Base-by-base conservation (phyloP, 495 filamentous ascomycete species). In the Chaetomium fimeti region DNA sequence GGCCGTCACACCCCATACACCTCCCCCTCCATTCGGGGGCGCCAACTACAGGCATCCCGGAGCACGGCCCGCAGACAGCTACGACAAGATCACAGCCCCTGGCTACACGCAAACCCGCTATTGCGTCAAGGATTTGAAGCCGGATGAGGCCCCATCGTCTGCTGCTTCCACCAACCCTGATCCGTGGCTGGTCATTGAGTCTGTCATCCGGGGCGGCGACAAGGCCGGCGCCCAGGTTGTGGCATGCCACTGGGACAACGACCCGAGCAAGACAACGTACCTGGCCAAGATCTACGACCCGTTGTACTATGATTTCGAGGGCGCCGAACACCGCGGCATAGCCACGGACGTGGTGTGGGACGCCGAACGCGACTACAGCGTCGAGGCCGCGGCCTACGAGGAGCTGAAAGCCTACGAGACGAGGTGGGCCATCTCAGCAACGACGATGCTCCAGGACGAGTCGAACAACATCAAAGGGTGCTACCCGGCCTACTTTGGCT, bases 241-340 rank as follows among this genome's bases (percentile, higher is more conserved):
- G 5, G 22, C 15, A 22, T 52, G 48, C 48, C 22, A 27, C 48
- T 52, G 48, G 48, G 48, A 52, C 20, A 27, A 52, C 48, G 48
- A 52, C 48, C 12, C 22, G 2, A 2, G 48, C 48, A 27, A 28
- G 22, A 52, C 48, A 22, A 52, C 1, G 27, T 52, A 52, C 48
- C 22, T 52, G 22, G 48, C 22, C 48, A 52, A 52, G 48, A 52
- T 52, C 48, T 52, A 52, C 22, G 15, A 27, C 48, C 48, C 48
- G 22, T 16, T 52, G 24, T 52, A 52, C 48, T 52, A 52, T 8
- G 22, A 12, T 52, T 27, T 27, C 22, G 48, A 52, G 22, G 22
- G 27, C 22, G 15, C 6, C 22, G 48, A 52, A 25, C 48, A 52
- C 48, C 48, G 22, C 27, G 48, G 48, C 48, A 16, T 52, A 1